Evolutionary conservation across 140 eudicot genomes (phyloP).

Genomic region (Oenanthe javanica): DNA sequence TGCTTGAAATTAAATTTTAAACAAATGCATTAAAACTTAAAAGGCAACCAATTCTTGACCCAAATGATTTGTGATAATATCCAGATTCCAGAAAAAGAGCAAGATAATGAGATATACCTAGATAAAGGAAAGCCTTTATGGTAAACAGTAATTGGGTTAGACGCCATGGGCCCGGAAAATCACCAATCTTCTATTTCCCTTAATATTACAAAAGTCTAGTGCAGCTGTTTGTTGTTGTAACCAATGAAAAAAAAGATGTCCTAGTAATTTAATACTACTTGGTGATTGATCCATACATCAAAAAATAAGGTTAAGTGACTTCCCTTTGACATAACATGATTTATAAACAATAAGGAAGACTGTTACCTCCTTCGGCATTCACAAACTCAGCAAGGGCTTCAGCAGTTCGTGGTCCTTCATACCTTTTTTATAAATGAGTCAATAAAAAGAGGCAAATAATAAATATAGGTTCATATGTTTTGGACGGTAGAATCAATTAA

Average conservation of each 20-base stretch:
- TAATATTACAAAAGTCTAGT: not conserved
- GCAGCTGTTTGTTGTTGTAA: not conserved
- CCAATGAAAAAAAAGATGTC: not conserved
- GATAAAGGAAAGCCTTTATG: not conserved
- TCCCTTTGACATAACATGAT: not conserved
- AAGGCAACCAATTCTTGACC: not conserved
- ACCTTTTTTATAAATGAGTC: slow-evolving; percentile 38
- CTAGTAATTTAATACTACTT: not conserved
- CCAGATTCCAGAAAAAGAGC: not conserved
- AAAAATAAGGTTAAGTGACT: not conserved
- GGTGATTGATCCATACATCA: not conserved
- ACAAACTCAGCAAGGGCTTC: slow-evolving; percentile 86
- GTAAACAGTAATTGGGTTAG: not conserved
- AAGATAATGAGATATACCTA: not conserved
- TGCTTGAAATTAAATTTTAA: not conserved
- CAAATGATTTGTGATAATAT: not conserved
- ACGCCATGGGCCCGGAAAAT: not conserved
- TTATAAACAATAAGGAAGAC: slow-evolving; percentile 1
- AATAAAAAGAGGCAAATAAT: not conserved
- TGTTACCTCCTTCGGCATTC: slow-evolving; percentile 81
- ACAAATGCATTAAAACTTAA: not conserved
- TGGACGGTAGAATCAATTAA: not conserved
- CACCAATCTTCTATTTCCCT: not conserved
- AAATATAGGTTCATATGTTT: slow-evolving; percentile 49
- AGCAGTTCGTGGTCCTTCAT: slow-evolving; percentile 90